phyloP scores from a whole-genome alignment of 441 rosid genomes.

The Pelargonium citronellum region DNA sequence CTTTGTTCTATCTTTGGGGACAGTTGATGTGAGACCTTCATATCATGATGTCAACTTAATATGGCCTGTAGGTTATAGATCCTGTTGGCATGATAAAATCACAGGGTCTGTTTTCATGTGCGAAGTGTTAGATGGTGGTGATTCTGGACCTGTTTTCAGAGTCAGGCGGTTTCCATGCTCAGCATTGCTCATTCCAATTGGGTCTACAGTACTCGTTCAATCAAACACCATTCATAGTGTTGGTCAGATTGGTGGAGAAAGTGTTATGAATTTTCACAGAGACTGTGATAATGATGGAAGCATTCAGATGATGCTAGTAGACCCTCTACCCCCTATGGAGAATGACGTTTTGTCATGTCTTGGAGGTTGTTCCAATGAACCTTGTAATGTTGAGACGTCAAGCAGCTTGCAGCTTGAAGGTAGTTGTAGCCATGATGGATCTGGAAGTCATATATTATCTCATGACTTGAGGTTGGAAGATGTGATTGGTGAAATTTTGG shows the following conservation, averaged over 20 bases:
- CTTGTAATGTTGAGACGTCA: slow-evolving; percentile 25
- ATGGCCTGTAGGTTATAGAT: slow-evolving; percentile 80
- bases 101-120: slow-evolving; percentile 81
- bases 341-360: slow-evolving; percentile 64
- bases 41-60: slow-evolving; percentile 64
- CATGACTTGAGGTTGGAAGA: slow-evolving; percentile 31
- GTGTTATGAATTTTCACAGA: slow-evolving; percentile 21
- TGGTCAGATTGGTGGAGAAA: slow-evolving; percentile 34
- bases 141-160: slow-evolving; percentile 84
- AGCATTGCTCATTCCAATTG: slow-evolving; percentile 48
- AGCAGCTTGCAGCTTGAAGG: slow-evolving; percentile 28
- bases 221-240: slow-evolving; percentile 31
- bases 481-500: slow-evolving; percentile 73
- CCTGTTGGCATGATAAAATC: slow-evolving; percentile 97
- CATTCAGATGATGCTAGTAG: slow-evolving; percentile 61
- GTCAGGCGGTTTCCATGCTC: slow-evolving; percentile 82
- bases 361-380: slow-evolving; percentile 27
- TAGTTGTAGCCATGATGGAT: slow-evolving; percentile 28
- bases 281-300: slow-evolving; percentile 41
- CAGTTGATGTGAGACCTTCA: slow-evolving; percentile 69
- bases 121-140: slow-evolving; percentile 84
- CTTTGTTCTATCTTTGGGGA: slow-evolving; percentile 77
- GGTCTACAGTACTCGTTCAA: slow-evolving; percentile 52
- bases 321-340: slow-evolving; percentile 57
- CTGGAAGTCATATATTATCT: slow-evolving; percentile 24